Evolutionary conservation across 768 basidiomycete genomes (phyloP).

Genomic region (Podaxis pistillaris): DNA sequence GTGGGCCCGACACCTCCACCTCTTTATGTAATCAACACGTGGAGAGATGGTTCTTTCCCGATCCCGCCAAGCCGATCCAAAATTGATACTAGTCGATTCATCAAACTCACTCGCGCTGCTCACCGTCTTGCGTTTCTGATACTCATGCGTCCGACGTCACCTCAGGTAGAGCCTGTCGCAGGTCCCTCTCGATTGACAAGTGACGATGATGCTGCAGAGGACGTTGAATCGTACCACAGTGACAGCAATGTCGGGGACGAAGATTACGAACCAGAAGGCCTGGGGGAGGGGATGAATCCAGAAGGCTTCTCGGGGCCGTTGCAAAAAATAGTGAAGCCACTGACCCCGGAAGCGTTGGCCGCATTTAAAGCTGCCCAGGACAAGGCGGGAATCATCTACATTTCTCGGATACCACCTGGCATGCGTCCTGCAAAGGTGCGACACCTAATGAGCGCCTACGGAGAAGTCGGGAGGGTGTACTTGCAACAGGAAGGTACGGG

Average conservation of each 20-base stretch:
- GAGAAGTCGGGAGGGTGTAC: slow-evolving; percentile 90
- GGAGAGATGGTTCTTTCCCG: not conserved
- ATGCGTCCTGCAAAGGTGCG: slow-evolving; percentile 97
- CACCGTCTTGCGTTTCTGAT: not conserved
- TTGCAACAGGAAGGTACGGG: slow-evolving; percentile 82
- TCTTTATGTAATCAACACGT: slow-evolving; percentile 3
- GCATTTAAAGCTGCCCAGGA: slow-evolving; percentile 73
- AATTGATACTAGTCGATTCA: not conserved
- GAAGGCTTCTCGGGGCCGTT: slow-evolving; percentile 52
- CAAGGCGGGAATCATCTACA: slow-evolving; percentile 85
- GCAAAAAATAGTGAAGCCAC: slow-evolving; percentile 65
- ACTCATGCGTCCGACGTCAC: not conserved
- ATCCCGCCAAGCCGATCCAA: not conserved
- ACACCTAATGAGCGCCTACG: slow-evolving; percentile 87
- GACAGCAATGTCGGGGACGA: slow-evolving; percentile 21
- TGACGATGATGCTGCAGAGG: slow-evolving; percentile 1
- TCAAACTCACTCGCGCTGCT: not conserved
- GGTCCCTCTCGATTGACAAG: slow-evolving; percentile 2
- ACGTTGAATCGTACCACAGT: slow-evolving; percentile 4
- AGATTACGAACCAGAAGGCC: slow-evolving; percentile 24
- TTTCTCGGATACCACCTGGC: slow-evolving; percentile 94
- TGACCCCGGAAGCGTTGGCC: slow-evolving; percentile 73
- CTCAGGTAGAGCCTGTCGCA: not conserved
- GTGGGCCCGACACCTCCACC: not conserved
- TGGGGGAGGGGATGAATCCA: slow-evolving; percentile 51